Conservation (phyloP, 139 green algal species). For the Ettlia oleoabundans region DNA sequence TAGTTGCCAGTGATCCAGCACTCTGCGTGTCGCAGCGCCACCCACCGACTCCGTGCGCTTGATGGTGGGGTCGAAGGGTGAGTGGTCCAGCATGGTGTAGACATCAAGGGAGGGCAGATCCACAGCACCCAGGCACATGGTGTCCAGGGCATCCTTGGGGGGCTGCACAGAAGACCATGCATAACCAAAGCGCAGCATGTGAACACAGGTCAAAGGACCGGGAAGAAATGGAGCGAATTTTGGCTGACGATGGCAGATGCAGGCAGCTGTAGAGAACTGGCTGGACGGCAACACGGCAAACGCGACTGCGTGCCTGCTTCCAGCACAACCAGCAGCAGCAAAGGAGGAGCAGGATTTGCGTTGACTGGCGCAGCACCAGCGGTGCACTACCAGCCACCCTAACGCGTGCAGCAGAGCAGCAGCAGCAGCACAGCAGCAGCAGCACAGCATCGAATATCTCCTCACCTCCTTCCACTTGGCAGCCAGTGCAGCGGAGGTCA, state of each 20-base stretch:
- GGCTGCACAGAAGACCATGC: conserved; percentile 48
- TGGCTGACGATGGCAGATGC: neutral
- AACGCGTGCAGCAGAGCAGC: too few species aligned
- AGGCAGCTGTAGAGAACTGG: too few species aligned
- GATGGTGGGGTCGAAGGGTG: conserved; percentile 88
- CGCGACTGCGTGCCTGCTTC: too few species aligned
- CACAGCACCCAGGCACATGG: conserved; percentile 70
- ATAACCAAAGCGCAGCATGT: too few species aligned
- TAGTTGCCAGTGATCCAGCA: neutral
- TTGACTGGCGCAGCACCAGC: too few species aligned
- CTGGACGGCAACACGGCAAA: neutral
- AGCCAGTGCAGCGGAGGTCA: conserved; percentile 73
- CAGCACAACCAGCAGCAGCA: too few species aligned
- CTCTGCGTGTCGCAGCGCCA: neutral
- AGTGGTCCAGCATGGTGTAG: conserved; percentile 71
- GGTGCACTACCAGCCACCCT: too few species aligned
- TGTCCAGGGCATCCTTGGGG: conserved; percentile 86
- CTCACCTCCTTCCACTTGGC: conserved; percentile 85
- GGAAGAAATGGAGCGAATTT: too few species aligned
- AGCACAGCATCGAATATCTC: too few species aligned
- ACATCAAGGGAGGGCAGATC: conserved; percentile 61
- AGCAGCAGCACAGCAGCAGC: neutral
- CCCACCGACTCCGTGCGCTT: conserved; percentile 83
- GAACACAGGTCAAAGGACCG: too few species aligned
- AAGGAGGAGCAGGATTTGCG: too few species aligned